A percentile compares a stretch with the other conserved stretches of the same genome.
These are phyloP conservation scores for Kwoniella pini DNA, from an alignment of 768 basidiomycete genomes.

Conservation along the genomic window DNA sequence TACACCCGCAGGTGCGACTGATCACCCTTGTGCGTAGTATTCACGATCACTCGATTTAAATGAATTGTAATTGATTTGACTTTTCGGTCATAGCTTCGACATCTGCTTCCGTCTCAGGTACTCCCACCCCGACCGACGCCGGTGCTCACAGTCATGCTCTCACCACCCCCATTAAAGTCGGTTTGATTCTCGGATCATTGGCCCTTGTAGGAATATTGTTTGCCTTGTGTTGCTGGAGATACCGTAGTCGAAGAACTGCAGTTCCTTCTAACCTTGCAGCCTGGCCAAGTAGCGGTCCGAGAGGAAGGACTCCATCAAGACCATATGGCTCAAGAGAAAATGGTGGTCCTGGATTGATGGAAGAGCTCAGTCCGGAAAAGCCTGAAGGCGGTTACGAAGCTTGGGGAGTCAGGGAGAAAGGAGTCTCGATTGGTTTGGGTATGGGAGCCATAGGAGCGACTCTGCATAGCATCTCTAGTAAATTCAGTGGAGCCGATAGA, in stretches of 20 bases:
- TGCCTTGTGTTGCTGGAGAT: slow-evolving; percentile 32
- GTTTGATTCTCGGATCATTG: slow-evolving; percentile 65
- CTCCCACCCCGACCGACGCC: slow-evolving; percentile 27
- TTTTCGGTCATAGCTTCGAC: slow-evolving; percentile 6
- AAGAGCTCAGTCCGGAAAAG: slow-evolving; percentile 9
- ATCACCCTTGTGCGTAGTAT: slow-evolving; percentile 3
- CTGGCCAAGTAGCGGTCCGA: slow-evolving; percentile 11
- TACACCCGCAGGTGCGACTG: slow-evolving; percentile 6
- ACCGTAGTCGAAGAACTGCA: slow-evolving; percentile 5
- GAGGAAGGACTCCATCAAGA: slow-evolving; percentile 13
- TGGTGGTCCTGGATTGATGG: slow-evolving; percentile 32
- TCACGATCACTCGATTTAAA: not conserved
- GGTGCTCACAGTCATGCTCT: slow-evolving; percentile 43
- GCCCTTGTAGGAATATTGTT: slow-evolving; percentile 60
- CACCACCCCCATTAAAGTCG: slow-evolving; percentile 60
- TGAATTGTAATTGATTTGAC: not conserved
- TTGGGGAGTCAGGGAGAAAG: slow-evolving; percentile 20
- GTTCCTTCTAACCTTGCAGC: not conserved
- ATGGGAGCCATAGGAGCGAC: slow-evolving; percentile 34
- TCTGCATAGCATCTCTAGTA: slow-evolving; percentile 24
- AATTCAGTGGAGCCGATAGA: slow-evolving; percentile 5
- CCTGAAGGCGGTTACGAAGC: not conserved
- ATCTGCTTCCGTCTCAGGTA: slow-evolving; percentile 40
- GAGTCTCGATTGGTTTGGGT: slow-evolving; percentile 29
- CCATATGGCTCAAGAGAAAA: slow-evolving; percentile 37